Conservation (phyloP, 202 grass and related monocot species). For the Carex sylvatica region DNA sequence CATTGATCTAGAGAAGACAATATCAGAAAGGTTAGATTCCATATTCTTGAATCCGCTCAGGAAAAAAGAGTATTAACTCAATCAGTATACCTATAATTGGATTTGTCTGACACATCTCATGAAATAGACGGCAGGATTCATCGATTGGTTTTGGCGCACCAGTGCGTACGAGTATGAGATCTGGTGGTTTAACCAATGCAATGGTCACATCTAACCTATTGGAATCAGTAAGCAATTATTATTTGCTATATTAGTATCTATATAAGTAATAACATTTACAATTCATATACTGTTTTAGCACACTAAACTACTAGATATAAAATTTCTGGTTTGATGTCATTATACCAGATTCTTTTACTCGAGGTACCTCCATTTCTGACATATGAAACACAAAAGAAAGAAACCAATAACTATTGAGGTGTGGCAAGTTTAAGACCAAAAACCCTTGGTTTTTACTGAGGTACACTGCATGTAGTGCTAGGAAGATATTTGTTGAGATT, state of each 20-base stretch:
- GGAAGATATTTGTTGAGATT: background rate
- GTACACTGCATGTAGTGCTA: slow-evolving; percentile 25
- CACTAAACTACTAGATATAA: background rate
- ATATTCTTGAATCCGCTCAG: background rate
- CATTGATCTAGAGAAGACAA: slow-evolving; percentile 97
- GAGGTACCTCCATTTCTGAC: background rate
- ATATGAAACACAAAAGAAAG: background rate
- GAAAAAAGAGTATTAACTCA: slow-evolving; percentile 1
- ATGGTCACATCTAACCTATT: slow-evolving; percentile 86
- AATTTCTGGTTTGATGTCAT: background rate
- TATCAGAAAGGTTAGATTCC: slow-evolving; percentile 85
- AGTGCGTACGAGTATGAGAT: slow-evolving; percentile 84
- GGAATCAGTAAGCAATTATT: slow-evolving; percentile 65
- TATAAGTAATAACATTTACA: background rate
- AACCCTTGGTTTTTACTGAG: background rate
- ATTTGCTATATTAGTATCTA: slow-evolving; percentile 11
- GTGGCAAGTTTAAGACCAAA: background rate
- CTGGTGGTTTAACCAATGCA: slow-evolving; percentile 78
- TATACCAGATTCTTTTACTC: background rate
- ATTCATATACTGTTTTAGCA: background rate
- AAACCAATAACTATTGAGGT: background rate
- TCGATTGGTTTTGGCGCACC: slow-evolving; percentile 99
- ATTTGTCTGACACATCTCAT: background rate
- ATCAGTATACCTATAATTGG: slow-evolving; percentile 20
- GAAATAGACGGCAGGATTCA: slow-evolving; percentile 83